Evolutionary conservation across 441 rosid species (phyloP).

Genomic region (Mallotus japonicus): DNA sequence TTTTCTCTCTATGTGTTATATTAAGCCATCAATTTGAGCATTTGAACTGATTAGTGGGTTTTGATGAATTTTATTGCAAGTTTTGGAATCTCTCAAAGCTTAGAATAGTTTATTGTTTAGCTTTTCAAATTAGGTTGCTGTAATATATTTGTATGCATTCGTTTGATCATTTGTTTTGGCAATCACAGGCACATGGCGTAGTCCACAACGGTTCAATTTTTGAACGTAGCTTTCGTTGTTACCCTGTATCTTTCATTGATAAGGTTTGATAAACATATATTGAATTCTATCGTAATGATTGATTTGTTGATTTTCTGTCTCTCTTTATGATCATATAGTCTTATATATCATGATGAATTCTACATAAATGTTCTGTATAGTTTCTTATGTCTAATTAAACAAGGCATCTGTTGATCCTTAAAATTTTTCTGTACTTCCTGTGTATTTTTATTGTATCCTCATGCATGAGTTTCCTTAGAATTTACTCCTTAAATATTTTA

Average conservation of each 20-base stretch:
- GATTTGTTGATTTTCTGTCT: constrained; percentile 6
- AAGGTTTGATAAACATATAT: constrained; percentile 44
- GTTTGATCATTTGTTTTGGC: constrained; percentile 16
- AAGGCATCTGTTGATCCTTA: background rate
- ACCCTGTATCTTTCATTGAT: constrained; percentile 78
- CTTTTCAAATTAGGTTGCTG: background rate
- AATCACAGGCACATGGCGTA: constrained; percentile 35
- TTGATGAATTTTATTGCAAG: background rate
- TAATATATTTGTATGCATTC: background rate
- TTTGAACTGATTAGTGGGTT: background rate
- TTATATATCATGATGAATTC: too few species aligned
- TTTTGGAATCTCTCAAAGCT: background rate
- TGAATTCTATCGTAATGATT: background rate
- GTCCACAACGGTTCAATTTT: constrained; percentile 37
- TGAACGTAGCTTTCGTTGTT: constrained; percentile 69
- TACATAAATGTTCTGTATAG: background rate
- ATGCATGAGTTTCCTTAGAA: background rate
- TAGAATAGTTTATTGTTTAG: background rate
- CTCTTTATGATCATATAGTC: background rate
- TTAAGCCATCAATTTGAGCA: background rate
- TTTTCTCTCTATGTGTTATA: background rate
- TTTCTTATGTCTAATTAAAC: background rate
- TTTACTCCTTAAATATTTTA: background rate
- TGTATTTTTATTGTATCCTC: background rate
- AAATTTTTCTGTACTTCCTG: background rate